Evolutionary conservation across 75 land plant species (phyloP).

Genomic region (Sequoia sempervirens): DNA sequence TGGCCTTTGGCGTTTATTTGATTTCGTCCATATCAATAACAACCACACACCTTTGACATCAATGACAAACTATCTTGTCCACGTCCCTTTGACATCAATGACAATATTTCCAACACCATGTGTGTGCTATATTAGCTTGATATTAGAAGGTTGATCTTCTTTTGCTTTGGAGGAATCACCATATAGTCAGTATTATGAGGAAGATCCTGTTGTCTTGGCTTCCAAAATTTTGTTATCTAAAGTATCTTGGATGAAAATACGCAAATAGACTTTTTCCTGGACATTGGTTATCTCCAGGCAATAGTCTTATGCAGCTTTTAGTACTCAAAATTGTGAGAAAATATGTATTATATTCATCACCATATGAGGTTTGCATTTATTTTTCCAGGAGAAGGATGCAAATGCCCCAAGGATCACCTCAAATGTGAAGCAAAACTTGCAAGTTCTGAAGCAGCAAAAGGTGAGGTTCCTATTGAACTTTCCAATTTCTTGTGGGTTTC

Average conservation of each 20-base stretch:
- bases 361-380: neutral
- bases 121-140: neutral
- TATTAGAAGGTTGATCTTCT: neutral
- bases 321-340: neutral
- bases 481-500: neutral
- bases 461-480: conserved; percentile 19
- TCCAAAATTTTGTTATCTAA: neutral
- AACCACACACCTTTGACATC: too few relatives aligned
- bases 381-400: conserved; percentile 45
- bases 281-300: neutral
- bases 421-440: conserved; percentile 85
- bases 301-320: neutral
- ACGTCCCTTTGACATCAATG: too few relatives aligned
- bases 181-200: neutral
- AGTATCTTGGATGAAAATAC: neutral
- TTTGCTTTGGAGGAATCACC: neutral
- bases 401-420: conserved; percentile 82
- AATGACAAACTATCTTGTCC: too few relatives aligned
- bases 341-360: neutral
- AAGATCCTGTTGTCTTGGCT: neutral
- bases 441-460: conserved; percentile 67
- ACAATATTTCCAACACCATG: too few relatives aligned
- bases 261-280: neutral
- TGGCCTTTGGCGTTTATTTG: too few relatives aligned
- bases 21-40: too few relatives aligned